Evolutionary conservation across 345 rosid genomes (phyloP).

Genomic region (Brassica rapa): DNA sequence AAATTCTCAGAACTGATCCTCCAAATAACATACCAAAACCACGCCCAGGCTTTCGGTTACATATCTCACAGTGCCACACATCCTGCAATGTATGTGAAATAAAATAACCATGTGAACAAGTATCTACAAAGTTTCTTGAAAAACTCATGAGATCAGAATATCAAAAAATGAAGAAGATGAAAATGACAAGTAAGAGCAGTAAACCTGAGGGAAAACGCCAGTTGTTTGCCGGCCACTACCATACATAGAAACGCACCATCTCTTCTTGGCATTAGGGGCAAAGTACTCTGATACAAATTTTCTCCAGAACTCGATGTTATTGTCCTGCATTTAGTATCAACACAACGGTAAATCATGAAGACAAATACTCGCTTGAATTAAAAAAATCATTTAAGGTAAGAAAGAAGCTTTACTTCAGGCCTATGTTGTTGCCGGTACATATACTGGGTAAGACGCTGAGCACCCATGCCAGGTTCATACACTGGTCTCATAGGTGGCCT

Average conservation of each 20-base stretch:
- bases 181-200: slow-evolving; percentile 19
- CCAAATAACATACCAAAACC: slow-evolving; percentile 73
- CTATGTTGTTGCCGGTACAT: slow-evolving; percentile 95
- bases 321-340: slow-evolving; percentile 60
- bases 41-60: slow-evolving; percentile 96
- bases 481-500: slow-evolving; percentile 71
- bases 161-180: not conserved
- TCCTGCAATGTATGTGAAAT: slow-evolving; percentile 58
- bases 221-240: slow-evolving; percentile 96
- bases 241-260: slow-evolving; percentile 99
- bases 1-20: not conserved
- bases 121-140: not conserved
- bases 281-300: slow-evolving; percentile 87
- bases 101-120: slow-evolving; percentile 14
- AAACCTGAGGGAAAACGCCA: slow-evolving; percentile 97
- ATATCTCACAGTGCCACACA: slow-evolving; percentile 98
- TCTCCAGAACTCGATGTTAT: slow-evolving; percentile 97
- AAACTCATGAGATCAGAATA: slow-evolving; percentile 2
- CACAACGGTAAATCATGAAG: slow-evolving; percentile 23
- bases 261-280: slow-evolving; percentile 93
- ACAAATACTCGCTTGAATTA: no score
- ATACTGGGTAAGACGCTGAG: slow-evolving; percentile 84
- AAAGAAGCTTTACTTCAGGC: slow-evolving; percentile 63
- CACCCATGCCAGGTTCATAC: slow-evolving; percentile 97
- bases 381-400: not conserved